Evolutionary conservation across 306 rosid species (phyloP).

Genomic region (Amphicarpaea edgeworthii): DNA sequence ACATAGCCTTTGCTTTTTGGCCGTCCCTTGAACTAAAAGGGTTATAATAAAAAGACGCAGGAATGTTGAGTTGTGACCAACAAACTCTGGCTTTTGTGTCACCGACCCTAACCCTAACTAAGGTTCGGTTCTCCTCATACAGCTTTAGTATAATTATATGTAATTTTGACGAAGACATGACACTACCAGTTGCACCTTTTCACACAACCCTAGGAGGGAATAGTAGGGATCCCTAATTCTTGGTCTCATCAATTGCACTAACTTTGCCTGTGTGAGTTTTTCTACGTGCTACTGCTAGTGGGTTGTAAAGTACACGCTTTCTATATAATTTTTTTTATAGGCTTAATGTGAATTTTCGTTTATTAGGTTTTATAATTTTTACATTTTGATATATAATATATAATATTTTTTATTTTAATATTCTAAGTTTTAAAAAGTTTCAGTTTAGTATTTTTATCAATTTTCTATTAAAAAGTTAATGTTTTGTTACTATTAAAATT

Average conservation of each 20-base stretch:
- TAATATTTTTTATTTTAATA: no score
- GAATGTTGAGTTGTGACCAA: not conserved
- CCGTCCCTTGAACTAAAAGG: slow-evolving; percentile 47
- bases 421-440: no score
- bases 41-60: slow-evolving; percentile 6
- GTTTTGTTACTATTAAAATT: no score
- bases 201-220: slow-evolving; percentile 50
- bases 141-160: slow-evolving; percentile 45
- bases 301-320: slow-evolving; percentile 10
- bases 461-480: no score
- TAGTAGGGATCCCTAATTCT: slow-evolving; percentile 33
- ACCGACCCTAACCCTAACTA: no score
- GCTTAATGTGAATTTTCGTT: no score
- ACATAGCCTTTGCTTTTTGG: slow-evolving; percentile 47
- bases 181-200: slow-evolving; percentile 47
- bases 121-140: slow-evolving; percentile 32
- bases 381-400: no score
- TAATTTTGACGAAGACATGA: slow-evolving; percentile 60
- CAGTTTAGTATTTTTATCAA: no score
- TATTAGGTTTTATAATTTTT: no score
- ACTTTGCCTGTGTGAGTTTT: not conserved
- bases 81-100: no score
- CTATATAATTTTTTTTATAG: no score
- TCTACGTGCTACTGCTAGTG: not conserved
- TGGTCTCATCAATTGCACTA: slow-evolving; percentile 23